These are phyloP conservation scores for Paralagenidium karlingii DNA, from an alignment of 352 stramenopile genomes.

Conservation along the genomic window DNA sequence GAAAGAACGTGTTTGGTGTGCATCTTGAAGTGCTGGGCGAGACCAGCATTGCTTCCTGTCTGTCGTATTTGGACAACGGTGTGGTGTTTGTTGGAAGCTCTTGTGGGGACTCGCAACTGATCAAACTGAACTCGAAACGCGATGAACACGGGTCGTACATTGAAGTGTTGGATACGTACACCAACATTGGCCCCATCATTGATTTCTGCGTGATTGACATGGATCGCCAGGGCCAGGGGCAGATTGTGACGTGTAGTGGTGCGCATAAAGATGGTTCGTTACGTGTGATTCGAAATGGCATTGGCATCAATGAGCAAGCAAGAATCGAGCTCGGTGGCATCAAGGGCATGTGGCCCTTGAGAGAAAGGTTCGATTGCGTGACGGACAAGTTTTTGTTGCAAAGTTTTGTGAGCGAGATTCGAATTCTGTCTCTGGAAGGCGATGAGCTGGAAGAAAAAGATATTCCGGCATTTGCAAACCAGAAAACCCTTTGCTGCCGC, in stretches of 20 bases:
- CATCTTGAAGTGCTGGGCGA: slow-evolving; percentile 90
- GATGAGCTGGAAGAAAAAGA: slow-evolving; percentile 88
- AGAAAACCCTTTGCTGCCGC: slow-evolving; percentile 88
- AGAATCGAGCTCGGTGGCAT: slow-evolving; percentile 93
- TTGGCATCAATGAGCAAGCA: slow-evolving; percentile 96
- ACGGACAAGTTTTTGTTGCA: slow-evolving; percentile 95
- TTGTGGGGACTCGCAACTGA: slow-evolving; percentile 92
- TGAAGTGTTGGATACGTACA: slow-evolving; percentile 93
- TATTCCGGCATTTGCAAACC: slow-evolving; percentile 73
- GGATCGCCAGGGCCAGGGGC: slow-evolving; percentile 87
- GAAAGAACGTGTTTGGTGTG: slow-evolving; percentile 64
- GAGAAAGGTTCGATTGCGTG: slow-evolving; percentile 66
- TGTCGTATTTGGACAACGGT: slow-evolving; percentile 92
- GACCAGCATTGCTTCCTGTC: slow-evolving; percentile 81
- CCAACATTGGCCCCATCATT: slow-evolving; percentile 96
- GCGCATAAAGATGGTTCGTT: slow-evolving; percentile 92
- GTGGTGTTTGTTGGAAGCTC: slow-evolving; percentile 92
- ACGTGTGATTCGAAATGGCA: slow-evolving; percentile 97
- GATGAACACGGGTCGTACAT: slow-evolving; percentile 83
- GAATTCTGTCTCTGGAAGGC: slow-evolving; percentile 90
- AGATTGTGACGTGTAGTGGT: slow-evolving; percentile 96
- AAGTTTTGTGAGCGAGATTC: slow-evolving; percentile 93
- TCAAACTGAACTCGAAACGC: slow-evolving; percentile 82
- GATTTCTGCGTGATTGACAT: slow-evolving; percentile 97
- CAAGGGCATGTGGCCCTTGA: slow-evolving; percentile 96